A percentile compares a stretch with the other conserved stretches of the same genome.
phyloP scores from a whole-genome alignment of 805 yeast species.

The Clavispora fructus region DNA sequence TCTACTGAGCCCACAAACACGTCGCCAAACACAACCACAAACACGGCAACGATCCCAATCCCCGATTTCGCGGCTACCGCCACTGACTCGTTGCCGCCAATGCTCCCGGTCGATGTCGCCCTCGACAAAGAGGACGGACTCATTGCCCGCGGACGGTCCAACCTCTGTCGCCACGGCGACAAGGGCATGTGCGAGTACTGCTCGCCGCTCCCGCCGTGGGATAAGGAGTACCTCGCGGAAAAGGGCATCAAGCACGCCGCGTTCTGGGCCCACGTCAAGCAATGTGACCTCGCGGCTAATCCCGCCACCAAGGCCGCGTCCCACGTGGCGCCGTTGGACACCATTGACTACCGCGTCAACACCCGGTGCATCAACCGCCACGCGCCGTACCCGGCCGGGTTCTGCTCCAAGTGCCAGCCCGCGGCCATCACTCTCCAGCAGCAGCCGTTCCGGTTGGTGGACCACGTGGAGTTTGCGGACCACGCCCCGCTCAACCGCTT shows the following conservation, averaged over 20 bases:
- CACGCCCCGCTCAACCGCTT: conserved; percentile 72
- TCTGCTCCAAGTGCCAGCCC: conserved; percentile 96
- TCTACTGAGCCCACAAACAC: conserved; percentile 2
- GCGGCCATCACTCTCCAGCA: conserved; percentile 88
- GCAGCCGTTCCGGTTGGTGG: conserved; percentile 92
- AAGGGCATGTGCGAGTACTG: conserved; percentile 98
- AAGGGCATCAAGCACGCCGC: conserved; percentile 83
- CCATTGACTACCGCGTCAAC: conserved; percentile 62
- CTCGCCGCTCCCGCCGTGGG: conserved; percentile 95
- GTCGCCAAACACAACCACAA: conserved; percentile 2
- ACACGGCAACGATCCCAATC: not conserved
- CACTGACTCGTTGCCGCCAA: conserved; percentile 3
- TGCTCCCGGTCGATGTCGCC: conserved; percentile 56
- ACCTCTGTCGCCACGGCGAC: conserved; percentile 79
- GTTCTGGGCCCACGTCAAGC: conserved; percentile 75
- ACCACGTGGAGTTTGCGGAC: conserved; percentile 87
- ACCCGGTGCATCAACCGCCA: conserved; percentile 73
- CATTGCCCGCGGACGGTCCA: conserved; percentile 56
- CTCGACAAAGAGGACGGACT: conserved; percentile 68
- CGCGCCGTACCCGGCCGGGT: conserved; percentile 90
- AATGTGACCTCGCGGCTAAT: conserved; percentile 61
- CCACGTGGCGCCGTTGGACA: conserved; percentile 75
- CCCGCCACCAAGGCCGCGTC: conserved; percentile 53
- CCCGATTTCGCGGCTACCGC: no score
- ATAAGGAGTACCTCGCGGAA: conserved; percentile 65